These are phyloP conservation scores for Sugiyamaella novakii DNA, from an alignment of 1,139 yeast genomes.

Conservation along the genomic window DNA sequence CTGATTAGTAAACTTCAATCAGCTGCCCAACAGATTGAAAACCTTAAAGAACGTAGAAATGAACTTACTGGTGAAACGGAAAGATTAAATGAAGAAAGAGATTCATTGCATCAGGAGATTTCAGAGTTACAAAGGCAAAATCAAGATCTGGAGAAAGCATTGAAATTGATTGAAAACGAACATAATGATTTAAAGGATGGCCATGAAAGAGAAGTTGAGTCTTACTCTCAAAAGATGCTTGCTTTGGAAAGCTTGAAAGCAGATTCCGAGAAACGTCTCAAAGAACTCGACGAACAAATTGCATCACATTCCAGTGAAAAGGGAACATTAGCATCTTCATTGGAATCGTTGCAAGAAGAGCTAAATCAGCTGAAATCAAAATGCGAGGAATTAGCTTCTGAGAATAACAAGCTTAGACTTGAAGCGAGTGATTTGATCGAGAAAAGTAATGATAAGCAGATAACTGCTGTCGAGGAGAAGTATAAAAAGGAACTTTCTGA, in stretches of 20 bases:
- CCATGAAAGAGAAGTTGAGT: constrained; percentile 1
- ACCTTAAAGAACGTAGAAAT: constrained; percentile 29
- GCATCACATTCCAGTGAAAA: constrained; percentile 28
- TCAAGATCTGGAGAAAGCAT: constrained; percentile 4
- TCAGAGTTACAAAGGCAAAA: constrained; percentile 4
- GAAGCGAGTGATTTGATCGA: constrained; percentile 2
- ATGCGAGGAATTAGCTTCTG: constrained; percentile 15
- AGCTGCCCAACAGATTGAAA: constrained; percentile 38
- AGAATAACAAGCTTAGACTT: constrained; percentile 6
- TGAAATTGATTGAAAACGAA: constrained; percentile 8
- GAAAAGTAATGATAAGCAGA: not conserved
- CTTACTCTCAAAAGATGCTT: constrained; percentile 2
- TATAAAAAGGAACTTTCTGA: constrained; percentile 11
- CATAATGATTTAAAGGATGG: constrained; percentile 2
- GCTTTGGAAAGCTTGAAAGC: constrained; percentile 1
- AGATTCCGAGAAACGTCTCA: constrained; percentile 22
- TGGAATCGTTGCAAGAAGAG: not conserved
- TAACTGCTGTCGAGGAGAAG: not conserved
- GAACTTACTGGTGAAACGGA: constrained; percentile 9
- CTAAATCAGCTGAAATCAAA: constrained; percentile 2
- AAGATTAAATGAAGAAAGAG: constrained; percentile 4
- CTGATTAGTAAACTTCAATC: constrained; percentile 38
- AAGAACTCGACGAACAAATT: constrained; percentile 53
- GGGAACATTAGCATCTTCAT: constrained; percentile 46
- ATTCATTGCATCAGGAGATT: constrained; percentile 1